Conservation (phyloP, 169 alveolate species). For the Plasmodium gonderi region DNA sequence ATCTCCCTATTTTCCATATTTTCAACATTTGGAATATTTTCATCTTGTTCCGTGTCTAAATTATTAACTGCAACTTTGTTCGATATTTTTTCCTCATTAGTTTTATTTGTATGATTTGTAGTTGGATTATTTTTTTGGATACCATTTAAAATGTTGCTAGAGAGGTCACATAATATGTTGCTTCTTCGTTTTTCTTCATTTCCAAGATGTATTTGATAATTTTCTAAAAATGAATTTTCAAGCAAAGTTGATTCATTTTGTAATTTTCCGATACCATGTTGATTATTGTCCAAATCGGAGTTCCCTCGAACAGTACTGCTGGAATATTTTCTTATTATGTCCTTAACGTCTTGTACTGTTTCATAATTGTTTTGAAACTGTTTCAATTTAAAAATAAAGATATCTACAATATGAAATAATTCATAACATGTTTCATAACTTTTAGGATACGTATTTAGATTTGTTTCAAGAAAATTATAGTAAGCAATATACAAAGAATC, state of each 20-base stretch:
- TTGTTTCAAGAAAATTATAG: conserved; percentile 36
- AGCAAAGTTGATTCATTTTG: not conserved
- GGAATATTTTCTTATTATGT: conserved; percentile 22
- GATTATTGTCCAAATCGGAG: not conserved
- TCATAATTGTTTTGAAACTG: conserved; percentile 46
- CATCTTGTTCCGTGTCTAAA: not conserved
- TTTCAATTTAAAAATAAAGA: conserved; percentile 43
- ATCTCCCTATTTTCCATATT: not conserved
- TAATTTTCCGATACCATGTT: not conserved
- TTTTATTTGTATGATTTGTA: not conserved
- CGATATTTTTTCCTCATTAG: not conserved
- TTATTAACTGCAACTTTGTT: not conserved
- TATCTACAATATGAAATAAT: conserved; percentile 27
- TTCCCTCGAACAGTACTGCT: not conserved
- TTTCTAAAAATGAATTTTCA: conserved; percentile 1
- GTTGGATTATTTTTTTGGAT: not conserved
- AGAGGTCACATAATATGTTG: not conserved
- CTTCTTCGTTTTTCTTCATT: not conserved
- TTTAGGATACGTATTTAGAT: conserved; percentile 43
- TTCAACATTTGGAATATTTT: not conserved
- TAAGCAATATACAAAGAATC: conserved; percentile 37
- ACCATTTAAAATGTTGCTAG: not conserved
- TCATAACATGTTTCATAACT: conserved; percentile 61
- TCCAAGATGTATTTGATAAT: not conserved
- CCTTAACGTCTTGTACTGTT: not conserved